Evolutionary conservation across 257 asterid species (phyloP).

Genomic region (Ophiorrhiza pumila): DNA sequence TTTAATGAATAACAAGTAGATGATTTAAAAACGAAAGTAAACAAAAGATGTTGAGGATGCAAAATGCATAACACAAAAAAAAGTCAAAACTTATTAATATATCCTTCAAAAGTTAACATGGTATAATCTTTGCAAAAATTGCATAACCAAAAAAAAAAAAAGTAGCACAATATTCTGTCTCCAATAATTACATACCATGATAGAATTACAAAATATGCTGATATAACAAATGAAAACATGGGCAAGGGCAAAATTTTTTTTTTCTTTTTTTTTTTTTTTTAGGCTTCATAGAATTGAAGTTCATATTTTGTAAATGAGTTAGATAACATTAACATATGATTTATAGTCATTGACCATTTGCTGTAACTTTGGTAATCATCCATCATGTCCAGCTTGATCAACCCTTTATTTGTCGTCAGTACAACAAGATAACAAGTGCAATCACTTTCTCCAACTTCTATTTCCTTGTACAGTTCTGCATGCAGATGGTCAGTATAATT

Average conservation of each 20-base stretch:
- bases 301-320: constrained; percentile 52
- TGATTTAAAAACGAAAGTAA: not conserved
- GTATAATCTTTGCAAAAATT: constrained; percentile 9
- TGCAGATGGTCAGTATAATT: too few relatives aligned
- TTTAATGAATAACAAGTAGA: not conserved
- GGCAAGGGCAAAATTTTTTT: constrained; percentile 19
- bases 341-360: constrained; percentile 70
- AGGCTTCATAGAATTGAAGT: constrained; percentile 48
- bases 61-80: too few relatives aligned
- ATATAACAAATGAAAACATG: constrained; percentile 1
- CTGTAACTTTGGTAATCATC: constrained; percentile 50
- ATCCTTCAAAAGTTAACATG: not conserved
- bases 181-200: constrained; percentile 13
- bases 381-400: constrained; percentile 65
- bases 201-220: not conserved
- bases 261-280: constrained; percentile 17
- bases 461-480: constrained; percentile 58
- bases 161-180: constrained; percentile 2
- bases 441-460: constrained; percentile 45
- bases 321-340: constrained; percentile 69
- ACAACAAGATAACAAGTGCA: constrained; percentile 55
- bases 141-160: not conserved
- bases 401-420: constrained; percentile 59
- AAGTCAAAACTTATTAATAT: too few relatives aligned
- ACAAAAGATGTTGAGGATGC: constrained; percentile 16